Evolutionary conservation across 2,329 filamentous ascomycete species (phyloP), one percentile per base, ranked within the genome.

Genomic region (Aspergillus luchuensis): DNA sequence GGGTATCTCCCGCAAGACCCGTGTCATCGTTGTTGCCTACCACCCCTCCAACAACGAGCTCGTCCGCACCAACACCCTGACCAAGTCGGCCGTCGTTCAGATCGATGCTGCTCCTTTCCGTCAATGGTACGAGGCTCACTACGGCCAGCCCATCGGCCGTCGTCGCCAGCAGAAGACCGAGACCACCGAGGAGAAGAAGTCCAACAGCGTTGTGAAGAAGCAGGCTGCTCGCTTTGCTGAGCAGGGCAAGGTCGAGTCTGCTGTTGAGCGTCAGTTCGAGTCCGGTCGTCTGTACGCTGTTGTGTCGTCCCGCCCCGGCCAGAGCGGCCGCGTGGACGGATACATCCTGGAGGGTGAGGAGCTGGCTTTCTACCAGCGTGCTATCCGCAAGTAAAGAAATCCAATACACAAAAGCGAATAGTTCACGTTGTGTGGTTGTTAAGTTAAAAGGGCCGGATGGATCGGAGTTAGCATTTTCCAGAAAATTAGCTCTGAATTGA

Each of bases 31-130:
- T 77, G 96, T 99, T 84, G 90, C 89, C 80, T 99, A 92, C 91
- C 96, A 99, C 85, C 96, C 95, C 67, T 97, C 94, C 81, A 99
- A 99, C 93, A 99, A 99, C 92, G 95, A 99, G 86, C 89, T 99
- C 75, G 93, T 99, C 87, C 95, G 95, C 80, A 99, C 95, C 84
- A 99, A 99, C 90, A 98, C 95, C 85, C 88, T 99, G 81, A 99
- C 95, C 87, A 96, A 93, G 86, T 92, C 92, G 79, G 95, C 95
- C 84, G 91, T 99, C 78, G 91, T 99, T 81, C 95, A 99, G 87
- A 86, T 99, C 84, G 95, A 99, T 83, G 95, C 96, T 76, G 92
- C 95, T 68, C 95, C 95, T 73, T 99, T 99, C 91, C 88, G 95
- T 81, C 94, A 98, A 86, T 99, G 95, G 95, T 99, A 96, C 85